Evolutionary conservation across 2,329 filamentous ascomycete genomes (phyloP).

Genomic region (Cordyceps cicadae): DNA sequence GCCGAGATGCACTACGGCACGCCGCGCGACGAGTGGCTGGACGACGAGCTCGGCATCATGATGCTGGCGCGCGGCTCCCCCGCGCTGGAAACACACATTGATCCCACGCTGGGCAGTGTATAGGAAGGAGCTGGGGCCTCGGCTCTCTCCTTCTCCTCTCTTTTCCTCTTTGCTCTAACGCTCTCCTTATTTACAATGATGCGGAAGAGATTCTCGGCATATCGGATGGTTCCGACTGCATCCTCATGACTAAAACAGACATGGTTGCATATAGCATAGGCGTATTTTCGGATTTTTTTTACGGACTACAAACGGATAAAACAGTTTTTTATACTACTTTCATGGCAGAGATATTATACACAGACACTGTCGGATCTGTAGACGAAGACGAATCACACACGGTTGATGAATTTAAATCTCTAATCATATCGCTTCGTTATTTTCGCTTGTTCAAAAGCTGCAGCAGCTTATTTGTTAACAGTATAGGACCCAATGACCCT

Average conservation of each 20-base stretch:
- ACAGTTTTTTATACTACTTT: not conserved
- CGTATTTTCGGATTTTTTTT: not conserved
- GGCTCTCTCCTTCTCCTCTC: not conserved
- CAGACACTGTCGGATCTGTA: not conserved
- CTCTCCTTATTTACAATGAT: too few species aligned
- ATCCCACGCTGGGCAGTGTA: slow-evolving; percentile 22
- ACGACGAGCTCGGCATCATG: slow-evolving; percentile 37
- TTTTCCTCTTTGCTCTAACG: not conserved
- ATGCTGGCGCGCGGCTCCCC: slow-evolving; percentile 26
- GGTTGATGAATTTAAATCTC: not conserved
- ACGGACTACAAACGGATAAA: not conserved
- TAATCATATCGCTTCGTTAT: not conserved
- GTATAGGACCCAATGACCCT: not conserved
- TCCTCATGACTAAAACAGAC: not conserved
- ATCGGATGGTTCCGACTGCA: not conserved
- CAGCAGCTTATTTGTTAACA: not conserved
- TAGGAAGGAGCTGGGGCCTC: not conserved
- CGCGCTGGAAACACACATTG: slow-evolving; percentile 21
- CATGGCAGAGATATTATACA: not conserved
- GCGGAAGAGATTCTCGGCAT: not conserved
- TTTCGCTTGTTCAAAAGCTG: not conserved
- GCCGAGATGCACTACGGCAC: slow-evolving; percentile 24
- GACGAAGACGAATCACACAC: not conserved
- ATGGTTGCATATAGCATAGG: not conserved
- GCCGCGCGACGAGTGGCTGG: slow-evolving; percentile 33